Base-by-base conservation (phyloP, 2,329 filamentous ascomycete genomes). In the Trichophaea hybrida region DNA sequence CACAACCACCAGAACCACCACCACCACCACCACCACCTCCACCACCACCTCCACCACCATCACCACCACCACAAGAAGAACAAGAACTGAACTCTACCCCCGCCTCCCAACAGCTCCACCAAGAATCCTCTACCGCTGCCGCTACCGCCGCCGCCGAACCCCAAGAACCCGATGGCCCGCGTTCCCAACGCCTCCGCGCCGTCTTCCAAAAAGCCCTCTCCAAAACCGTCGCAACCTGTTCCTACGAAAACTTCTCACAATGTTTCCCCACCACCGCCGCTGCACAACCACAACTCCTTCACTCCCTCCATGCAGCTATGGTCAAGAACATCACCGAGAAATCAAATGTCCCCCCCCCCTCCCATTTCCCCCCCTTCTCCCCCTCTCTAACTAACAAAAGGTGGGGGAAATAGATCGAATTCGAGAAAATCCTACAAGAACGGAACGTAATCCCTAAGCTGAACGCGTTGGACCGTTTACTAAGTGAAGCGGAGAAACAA, bases 181-280 rank as follows among this genome's bases (percentile, higher is more conserved):
- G 64, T 8, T 62, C 58, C 13, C 15, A 37, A 7, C 55, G 55
- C 12, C 55, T 66, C 15, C 59, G 62, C 17, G 57, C 46, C 33
- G 50, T 64, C 35, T 64, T 65, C 59, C 52, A 17, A 2, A 58
- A 43, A 15, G 63, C 64, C 15, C 60, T 66, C 13, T 50, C 51
- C 6, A 61, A 56, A 40, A 60, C 57, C n/a, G 37, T 66, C n/a
- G 61, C 55, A 33, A 62, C 55, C n/a, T 61, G 58, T 33, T 59
- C 58, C 7, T 61, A 63, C 34, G 53, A 55, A 8, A 63, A 66
- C 50, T 63, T 66, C 53, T 55, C 58, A 24, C 52, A 53, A 38
- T 66, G 64, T 40, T 66, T 66, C 48, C 64, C 64, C 5, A 65
- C 61, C 4, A 56, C 59, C 3, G 61, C 60, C 48, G 46, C 43